Evolutionary conservation across 73 alveolate genomes (phyloP).

Genomic region (Blepharisma japonicum): DNA sequence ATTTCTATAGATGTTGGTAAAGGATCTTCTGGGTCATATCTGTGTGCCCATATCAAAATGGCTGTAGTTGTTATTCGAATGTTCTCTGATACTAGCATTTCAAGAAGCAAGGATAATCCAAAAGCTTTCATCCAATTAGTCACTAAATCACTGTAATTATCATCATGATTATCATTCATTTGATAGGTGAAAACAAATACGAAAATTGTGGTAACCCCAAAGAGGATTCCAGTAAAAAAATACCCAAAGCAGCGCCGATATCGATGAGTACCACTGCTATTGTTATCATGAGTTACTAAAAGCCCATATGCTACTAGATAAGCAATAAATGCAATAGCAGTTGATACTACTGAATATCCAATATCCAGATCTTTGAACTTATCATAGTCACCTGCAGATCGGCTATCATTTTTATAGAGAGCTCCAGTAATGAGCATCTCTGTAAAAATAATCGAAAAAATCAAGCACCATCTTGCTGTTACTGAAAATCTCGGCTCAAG

Average conservation of each 20-base stretch:
- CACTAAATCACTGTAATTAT: background rate
- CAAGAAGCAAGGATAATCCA: background rate
- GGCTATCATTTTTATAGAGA: background rate
- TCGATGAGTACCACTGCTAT: background rate
- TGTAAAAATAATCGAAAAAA: background rate
- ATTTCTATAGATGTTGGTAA: background rate
- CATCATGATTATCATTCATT: background rate
- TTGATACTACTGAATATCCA: background rate
- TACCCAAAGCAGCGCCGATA: background rate
- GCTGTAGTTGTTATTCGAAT: background rate
- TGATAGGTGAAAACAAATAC: background rate
- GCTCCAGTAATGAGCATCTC: background rate
- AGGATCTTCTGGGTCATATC: conserved; percentile 12
- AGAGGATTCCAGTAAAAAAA: background rate
- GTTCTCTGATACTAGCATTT: background rate
- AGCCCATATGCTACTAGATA: background rate
- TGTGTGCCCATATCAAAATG: background rate
- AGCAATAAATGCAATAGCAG: background rate
- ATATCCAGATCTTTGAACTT: background rate
- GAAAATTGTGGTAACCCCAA: background rate
- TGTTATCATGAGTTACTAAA: background rate
- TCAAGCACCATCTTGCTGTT: background rate
- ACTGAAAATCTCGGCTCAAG: background rate
- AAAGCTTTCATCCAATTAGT: background rate
- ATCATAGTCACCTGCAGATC: background rate